Evolutionary conservation across 148 eudicot genomes (phyloP), one percentile per base, ranked within the genome.

Genomic region (Suaeda aralocaspica): DNA sequence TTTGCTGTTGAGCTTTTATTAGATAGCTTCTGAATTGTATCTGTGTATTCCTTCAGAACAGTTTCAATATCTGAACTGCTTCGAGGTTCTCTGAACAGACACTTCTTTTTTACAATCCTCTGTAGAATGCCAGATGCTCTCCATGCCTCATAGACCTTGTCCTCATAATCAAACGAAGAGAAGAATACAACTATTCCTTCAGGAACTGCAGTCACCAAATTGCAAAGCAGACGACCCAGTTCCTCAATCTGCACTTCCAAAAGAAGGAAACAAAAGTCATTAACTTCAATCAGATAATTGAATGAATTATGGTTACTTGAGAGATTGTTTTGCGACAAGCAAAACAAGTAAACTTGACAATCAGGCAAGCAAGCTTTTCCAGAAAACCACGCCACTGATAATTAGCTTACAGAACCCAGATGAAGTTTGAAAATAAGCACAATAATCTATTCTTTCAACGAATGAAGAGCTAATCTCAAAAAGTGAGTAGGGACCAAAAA

Each of bases 81-180:
- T 76, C 96, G 85, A 66, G 96, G 98, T 76, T 93, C 98, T 86
- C 96, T 82, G 67, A 90, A 91, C 49, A 93, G 34, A 22, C 59
- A 83, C 68, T 93, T 93, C 78, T 84, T 93, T 78, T 82, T 88
- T 68, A 80, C 70, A 42, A 93, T 87, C 52, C 98, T 83, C 9
- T 84, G 80, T 58, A 93, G 84, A 72, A 91, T 84, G 42, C 95
- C 98, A 28, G 92, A 87, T 70, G 80, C 80, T 72, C 82, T 89
- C 98, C 98, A 93, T 60, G 92, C 78, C 69, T 87, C 85, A 66
- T 93, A 83, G 28, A 91, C 92, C 74, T 79, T 79, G 63, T 70
- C 83, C 82, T 88, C 95, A 36, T 91, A 93, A 29, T 93, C 98
- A 71, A 90, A 93, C 44, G 98, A 93, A 58, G 98, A 91, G 82